phyloP scores from a whole-genome alignment of 1,139 yeast species.

The Zygosaccharomyces pseudobailii region DNA sequence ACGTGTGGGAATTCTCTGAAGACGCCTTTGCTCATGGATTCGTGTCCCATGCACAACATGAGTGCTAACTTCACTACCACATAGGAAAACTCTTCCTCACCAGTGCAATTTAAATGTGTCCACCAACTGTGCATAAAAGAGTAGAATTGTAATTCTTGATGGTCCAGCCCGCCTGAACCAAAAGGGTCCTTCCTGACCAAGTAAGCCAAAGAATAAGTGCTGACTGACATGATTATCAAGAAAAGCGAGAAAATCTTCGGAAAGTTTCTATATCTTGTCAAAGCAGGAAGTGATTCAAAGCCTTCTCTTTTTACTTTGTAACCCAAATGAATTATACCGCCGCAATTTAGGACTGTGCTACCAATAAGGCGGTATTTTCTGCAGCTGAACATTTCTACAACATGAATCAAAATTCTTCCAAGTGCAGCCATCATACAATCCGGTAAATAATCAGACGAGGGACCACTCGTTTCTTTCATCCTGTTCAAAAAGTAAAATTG shows the following conservation, averaged over 20 bases:
- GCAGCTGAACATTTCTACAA: constrained; percentile 23
- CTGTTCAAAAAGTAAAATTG: constrained; percentile 21
- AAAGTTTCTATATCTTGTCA: constrained; percentile 20
- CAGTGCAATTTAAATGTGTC: constrained; percentile 30
- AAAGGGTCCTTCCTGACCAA: constrained; percentile 21
- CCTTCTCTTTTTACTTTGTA: constrained; percentile 10
- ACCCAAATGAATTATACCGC: constrained; percentile 17
- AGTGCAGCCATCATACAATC: constrained; percentile 24
- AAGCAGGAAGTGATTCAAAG: constrained; percentile 14
- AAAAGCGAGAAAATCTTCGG: constrained; percentile 23
- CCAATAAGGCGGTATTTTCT: constrained; percentile 20
- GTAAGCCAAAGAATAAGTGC: constrained; percentile 22
- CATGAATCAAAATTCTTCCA: constrained; percentile 27
- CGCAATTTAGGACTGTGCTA: constrained; percentile 22
- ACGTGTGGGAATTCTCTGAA: constrained; percentile 21
- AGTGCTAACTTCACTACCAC: constrained; percentile 27
- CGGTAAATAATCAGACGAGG: constrained; percentile 12
- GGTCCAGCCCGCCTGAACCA: constrained; percentile 9
- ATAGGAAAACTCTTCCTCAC: constrained; percentile 32
- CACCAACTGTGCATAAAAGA: constrained; percentile 32
- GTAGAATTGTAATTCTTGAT: constrained; percentile 24
- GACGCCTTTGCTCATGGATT: constrained; percentile 21
- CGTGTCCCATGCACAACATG: constrained; percentile 25
- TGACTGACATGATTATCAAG: constrained; percentile 20
- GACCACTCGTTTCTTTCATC: constrained; percentile 3